Evolutionary conservation across 2,329 filamentous ascomycete genomes (phyloP), one percentile per base, ranked within the genome.

Genomic region (Cytospora leucostoma): DNA sequence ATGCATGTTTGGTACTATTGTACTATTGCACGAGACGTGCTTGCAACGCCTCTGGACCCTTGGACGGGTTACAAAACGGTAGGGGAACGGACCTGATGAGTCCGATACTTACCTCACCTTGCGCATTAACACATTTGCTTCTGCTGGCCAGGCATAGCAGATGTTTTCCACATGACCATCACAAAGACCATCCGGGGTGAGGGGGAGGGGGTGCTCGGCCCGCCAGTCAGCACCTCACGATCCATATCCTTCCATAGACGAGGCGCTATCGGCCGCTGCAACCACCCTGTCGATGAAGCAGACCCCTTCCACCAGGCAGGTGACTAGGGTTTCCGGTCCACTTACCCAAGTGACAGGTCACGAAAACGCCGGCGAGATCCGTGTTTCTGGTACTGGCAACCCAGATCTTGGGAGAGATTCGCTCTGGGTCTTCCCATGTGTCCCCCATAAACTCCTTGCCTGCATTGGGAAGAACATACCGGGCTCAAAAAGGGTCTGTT

Each of bases 221-320:
- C 21, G 50, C 58, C 50, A 61, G 38, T 61, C 38, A 61, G 51
- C 51, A 40, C 27, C 51, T 34, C 51, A 34, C 59, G 59, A 61
- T 61, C 59, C 52, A 44, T 35, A 55, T n/a, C 33, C 53, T 44
- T 55, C 51, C 59, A 55, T 51, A 37, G 38, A 27, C 13, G 32
- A 32, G 27, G 53, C 15, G 40, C 15, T 33, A 61, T 61, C 59
- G 59, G 44, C n/a, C n/a, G 44, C 58, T 51, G 53, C 59, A 27
- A 52, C 8, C 19, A 37, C 21, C 33, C 15, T 34, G 49, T 55
- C 37, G 59, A 50, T 55, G 59, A 55, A 38, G 49, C 59, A 61
- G 59, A 38, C 47, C 51, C 32, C 32, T 19, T 17, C 38, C 40
- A 61, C 59, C 38, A 51, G 56, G 32, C 54, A 49, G 51, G 54